Base-by-base conservation (phyloP, 495 filamentous ascomycete genomes). In the Choiromyces venosus region DNA sequence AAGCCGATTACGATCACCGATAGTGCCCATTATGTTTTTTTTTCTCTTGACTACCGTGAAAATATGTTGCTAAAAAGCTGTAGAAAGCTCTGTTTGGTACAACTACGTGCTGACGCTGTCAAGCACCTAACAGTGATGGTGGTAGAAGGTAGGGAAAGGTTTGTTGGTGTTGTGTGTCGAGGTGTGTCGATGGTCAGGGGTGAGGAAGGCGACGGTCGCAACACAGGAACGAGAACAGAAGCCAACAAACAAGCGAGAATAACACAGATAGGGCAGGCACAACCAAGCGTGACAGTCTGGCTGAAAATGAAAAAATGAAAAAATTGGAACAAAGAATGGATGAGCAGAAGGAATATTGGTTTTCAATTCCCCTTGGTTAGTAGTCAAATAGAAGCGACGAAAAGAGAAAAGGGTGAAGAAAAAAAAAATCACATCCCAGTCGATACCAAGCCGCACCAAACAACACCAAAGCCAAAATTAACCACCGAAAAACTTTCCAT, bases 1-100 rank as follows among this genome's bases (percentile, higher is more conserved):
- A 16, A 99, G 87, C 46, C 95, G 88, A 81, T 96, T 95, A 69
- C 95, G 89, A 70, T 81, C 66, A n/a, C 36, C 8, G 16, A 68
- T 37, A 39, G 75, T 61, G n/a, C 66, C 66, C 75, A 77, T 77
- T 42, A 36, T 73, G 42, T 6, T 38, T 8, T 19, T n/a, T 42
- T n/a, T n/a, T 25, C n/a, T 29, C 52, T 9, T n/a, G 4, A 29
- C n/a, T n/a, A 16, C n/a, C 3, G 52, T 16, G 52, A 29, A 16
- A 29, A 61, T 52, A 52, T 52, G 46, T 52, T 52, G 21, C n/a
- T 25, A 25, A 52, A 25, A 25, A 52, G 46, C 21, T 52, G n/a
- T 52, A 52, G 21, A 52, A 25, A 5, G 2, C 52, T 61, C 25
- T 12, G 52, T 8, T 9, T 29, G 25, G 25, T 29, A 12, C n/a